Base-by-base conservation (phyloP, 2,329 filamentous ascomycete genomes). In the Aspergillus sojae region DNA sequence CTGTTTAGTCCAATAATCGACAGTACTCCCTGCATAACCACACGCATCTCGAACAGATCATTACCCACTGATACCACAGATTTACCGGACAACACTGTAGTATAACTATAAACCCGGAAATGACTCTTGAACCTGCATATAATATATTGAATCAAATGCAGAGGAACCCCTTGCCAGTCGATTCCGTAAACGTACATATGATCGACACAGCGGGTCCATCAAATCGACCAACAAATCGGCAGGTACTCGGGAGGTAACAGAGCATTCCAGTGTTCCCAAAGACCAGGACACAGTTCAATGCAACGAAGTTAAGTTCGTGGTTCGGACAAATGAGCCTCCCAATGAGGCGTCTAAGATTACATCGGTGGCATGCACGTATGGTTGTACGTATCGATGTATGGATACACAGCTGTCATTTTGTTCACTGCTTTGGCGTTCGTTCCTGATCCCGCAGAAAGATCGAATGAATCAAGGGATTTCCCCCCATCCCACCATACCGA, bases 191-290 rank as follows among this genome's bases (percentile, higher is more conserved):
- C 19, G 52, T 36, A 54, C 32, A 30, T 23, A 54, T 54, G 52
- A 54, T 54, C 52, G 30, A 54, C 52, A 36, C 19, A 12, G 30
- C 52, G 32, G 52, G 30, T 36, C 32, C 11, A 34, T 53, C 9
- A 55, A 21, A 5, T 19, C 7, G 23, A 39, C 52, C 16, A 16
- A 26, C 52, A 39, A 55, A 55, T 55, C n/a, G 11, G 32, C n/a
- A 55, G n/a, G n/a, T 23, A 14, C 30, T 16, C 19, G 52, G n/a
- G 12, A 36, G 28, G 28, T n/a, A 23, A 21, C 10, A 26, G 23
- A 48, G 21, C n/a, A 55, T 39, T 55, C 52, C 52, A 26, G 52
- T 55, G 52, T 26, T 55, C 34, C 52, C 52, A 55, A 21, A 39
- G 12, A 26, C 52, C 9, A 36, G 32, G 32, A 39, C 52, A 41